A percentile compares a stretch with the other conserved stretches of the same genome.
Conservation (phyloP, 2,329 filamentous ascomycete genomes). For the Cladosporium sp. region DNA sequence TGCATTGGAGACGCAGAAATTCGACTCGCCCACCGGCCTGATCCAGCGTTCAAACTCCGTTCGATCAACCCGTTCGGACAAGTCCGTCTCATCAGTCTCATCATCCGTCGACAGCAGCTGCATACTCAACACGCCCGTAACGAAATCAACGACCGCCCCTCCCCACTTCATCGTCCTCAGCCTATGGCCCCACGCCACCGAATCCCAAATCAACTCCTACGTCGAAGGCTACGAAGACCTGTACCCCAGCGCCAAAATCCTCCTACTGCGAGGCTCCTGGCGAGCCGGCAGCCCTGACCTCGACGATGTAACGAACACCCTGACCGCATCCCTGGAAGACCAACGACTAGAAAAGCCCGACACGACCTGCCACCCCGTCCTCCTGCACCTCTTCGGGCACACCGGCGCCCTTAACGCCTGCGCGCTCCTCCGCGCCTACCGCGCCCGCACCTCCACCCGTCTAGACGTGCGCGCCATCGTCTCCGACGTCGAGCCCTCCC, state of each 20-base stretch:
- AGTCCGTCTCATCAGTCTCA: conserved; percentile 5
- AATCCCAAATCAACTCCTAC: conserved; percentile 25
- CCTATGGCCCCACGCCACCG: conserved; percentile 25
- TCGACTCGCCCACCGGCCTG: conserved; percentile 3
- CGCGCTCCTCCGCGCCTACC: conserved; percentile 24
- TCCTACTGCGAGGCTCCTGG: conserved; percentile 19
- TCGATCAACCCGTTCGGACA: conserved; percentile 12
- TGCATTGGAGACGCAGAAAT: conserved; percentile 8
- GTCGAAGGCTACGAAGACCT: conserved; percentile 23
- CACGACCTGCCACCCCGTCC: conserved; percentile 6
- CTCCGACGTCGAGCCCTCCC: conserved; percentile 22
- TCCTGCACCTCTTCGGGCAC: conserved; percentile 27
- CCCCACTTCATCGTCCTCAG: conserved; percentile 24
- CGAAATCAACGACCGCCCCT: conserved; percentile 15
- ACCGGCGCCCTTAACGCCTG: conserved; percentile 22
- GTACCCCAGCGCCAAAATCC: conserved; percentile 23
- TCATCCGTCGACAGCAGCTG: conserved; percentile 11
- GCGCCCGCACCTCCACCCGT: conserved; percentile 16
- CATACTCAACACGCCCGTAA: conserved; percentile 1
- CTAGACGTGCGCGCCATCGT: conserved; percentile 22
- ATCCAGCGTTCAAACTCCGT: conserved; percentile 10
- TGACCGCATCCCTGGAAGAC: conserved; percentile 14
- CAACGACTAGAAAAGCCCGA: neutral
- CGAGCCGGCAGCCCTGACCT: conserved; percentile 5
- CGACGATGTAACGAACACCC: conserved; percentile 6